Evolutionary conservation across 2,329 filamentous ascomycete genomes (phyloP), one percentile per base, ranked within the genome.

Genomic region (Claviceps paspali): DNA sequence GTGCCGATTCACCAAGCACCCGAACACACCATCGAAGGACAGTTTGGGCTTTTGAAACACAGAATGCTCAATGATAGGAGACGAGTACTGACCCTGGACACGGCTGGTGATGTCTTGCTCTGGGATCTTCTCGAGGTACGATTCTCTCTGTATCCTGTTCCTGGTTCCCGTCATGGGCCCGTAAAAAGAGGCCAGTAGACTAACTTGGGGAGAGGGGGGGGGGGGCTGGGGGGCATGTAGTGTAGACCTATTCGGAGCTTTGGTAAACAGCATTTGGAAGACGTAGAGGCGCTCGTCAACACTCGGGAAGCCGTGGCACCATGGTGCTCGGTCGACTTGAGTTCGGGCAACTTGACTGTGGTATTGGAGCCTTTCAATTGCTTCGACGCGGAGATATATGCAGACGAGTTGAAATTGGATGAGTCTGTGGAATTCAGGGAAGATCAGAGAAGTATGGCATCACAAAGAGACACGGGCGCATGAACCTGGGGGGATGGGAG

Each of bases 371-470:
- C 87, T 29, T 92, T 91, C 51, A 92, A 92, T 48, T 95, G 87
- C 55, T 98, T 98, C 49, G 91, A 98, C 58, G 91, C 87, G 12
- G 91, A 98, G 52, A 82, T 94, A 57, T 98, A 98, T 54, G 88
- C 86, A 1, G 91, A 98, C 53, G 87, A 96, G 58, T 63, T 92
- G 26, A 67, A 77, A 29, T 48, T 88, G 38, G 71, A 81, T 9
- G 79, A 85, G 43, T 65, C 73, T n/a, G 65, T 82, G 14, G 79
- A 87, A 10, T 94, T 94, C 52, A 70, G 81, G 40, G 88, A 96
- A 49, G 91, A 98, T 49, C 88, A 96, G 61, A 76, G 91, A 62
- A 93, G 83, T 88, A 70, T 52, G 34, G 12, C 17, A 12, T n/a
- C n/a, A 15, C 11, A 21, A 3, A 14, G 10, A 30, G 27, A n/a